Percentiles rank a stretch among this genome's conserved stretches.
These are phyloP conservation scores for Fragaria ananassa DNA, from an alignment of 306 rosid species.

Conservation along the genomic window DNA sequence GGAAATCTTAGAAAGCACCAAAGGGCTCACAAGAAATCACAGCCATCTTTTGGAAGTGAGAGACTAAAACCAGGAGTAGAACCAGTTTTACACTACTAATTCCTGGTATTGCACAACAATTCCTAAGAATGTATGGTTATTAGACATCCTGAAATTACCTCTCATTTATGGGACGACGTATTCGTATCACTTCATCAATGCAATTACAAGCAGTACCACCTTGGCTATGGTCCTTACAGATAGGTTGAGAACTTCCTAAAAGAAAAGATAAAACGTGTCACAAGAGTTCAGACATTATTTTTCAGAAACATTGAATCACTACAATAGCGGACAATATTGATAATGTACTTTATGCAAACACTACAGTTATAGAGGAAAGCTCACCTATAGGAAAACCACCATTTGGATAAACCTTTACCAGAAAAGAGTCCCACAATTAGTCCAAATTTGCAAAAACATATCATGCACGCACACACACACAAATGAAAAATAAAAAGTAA, in stretches of 20 bases:
- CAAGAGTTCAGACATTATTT: constrained; percentile 12
- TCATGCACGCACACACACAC: neutral
- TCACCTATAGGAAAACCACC: constrained; percentile 67
- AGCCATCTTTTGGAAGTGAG: neutral
- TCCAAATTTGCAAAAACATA: constrained; percentile 26
- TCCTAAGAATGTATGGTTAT: neutral
- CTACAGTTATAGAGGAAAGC: constrained; percentile 16
- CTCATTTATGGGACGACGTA: constrained; percentile 43
- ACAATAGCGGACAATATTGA: constrained; percentile 9
- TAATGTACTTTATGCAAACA: neutral
- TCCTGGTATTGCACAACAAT: constrained; percentile 7
- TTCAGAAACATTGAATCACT: constrained; percentile 4
- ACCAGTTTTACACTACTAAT: neutral
- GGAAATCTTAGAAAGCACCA: neutral
- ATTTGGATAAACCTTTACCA: constrained; percentile 50
- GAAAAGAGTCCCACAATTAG: constrained; percentile 44
- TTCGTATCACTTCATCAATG: constrained; percentile 68
- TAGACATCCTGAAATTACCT: constrained; percentile 44
- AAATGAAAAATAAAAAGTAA: no score
- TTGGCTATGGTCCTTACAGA: constrained; percentile 23
- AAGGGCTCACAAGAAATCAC: neutral
- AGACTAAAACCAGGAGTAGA: neutral
- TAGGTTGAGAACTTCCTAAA: constrained; percentile 51
- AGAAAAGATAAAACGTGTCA: constrained; percentile 1
- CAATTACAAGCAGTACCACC: constrained; percentile 45